Conservation (phyloP, 768 basidiomycete genomes). For the Heimioporus sp. region DNA sequence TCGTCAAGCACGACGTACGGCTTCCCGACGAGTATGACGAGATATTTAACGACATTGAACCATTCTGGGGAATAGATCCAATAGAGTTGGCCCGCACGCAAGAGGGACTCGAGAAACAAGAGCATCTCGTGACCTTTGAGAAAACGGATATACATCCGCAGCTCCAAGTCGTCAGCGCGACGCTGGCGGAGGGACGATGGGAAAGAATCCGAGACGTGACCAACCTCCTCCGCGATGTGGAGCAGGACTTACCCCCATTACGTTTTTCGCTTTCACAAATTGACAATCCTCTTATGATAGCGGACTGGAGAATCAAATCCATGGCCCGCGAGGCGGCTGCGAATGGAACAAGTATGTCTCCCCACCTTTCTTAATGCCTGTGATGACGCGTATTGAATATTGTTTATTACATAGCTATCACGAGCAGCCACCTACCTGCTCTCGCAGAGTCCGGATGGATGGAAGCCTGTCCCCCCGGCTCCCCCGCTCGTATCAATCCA, state of each 20-base stretch:
- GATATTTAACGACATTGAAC: conserved; percentile 36
- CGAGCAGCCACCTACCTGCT: conserved; percentile 33
- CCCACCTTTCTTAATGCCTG: background rate
- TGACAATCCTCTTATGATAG: conserved; percentile 29
- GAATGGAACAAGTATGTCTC: conserved; percentile 25
- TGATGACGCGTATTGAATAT: background rate
- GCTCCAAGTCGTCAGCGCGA: conserved; percentile 17
- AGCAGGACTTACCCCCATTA: conserved; percentile 31
- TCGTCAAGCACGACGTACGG: conserved; percentile 35
- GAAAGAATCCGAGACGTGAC: background rate
- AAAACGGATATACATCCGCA: conserved; percentile 13
- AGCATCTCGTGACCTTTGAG: conserved; percentile 19
- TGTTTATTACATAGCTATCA: conserved; percentile 22
- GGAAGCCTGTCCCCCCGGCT: conserved; percentile 17
- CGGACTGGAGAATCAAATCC: conserved; percentile 21
- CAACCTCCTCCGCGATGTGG: conserved; percentile 24
- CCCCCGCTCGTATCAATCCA: conserved; percentile 22
- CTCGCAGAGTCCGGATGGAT: conserved; percentile 25
- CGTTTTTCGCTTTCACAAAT: conserved; percentile 29
- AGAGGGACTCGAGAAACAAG: conserved; percentile 15
- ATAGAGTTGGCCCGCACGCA: conserved; percentile 19
- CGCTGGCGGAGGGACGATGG: background rate
- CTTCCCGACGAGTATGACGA: conserved; percentile 49
- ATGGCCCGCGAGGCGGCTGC: conserved; percentile 28
- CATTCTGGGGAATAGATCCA: conserved; percentile 37